Evolutionary conservation across 352 stramenopile species (phyloP), one percentile per base, ranked within the genome.

Genomic region (Pythium periplocum): DNA sequence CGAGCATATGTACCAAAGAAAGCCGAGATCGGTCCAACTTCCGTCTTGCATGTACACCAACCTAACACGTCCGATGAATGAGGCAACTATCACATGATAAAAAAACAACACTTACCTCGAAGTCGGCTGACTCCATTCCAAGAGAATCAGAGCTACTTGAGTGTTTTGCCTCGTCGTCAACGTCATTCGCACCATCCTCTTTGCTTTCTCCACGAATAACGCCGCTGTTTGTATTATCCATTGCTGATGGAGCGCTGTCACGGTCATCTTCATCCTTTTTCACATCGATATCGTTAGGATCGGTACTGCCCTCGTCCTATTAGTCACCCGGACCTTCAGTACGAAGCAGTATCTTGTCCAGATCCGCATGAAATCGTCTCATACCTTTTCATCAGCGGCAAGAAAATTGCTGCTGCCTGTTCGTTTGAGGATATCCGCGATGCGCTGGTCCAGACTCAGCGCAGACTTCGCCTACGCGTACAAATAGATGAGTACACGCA

Each of bases 361-460:
- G 0, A 26, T 26, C 17, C 17, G 17, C 17, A 26, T 26, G 17
- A 26, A 26, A 26, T 26, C 17, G 17, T 26, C 17, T 26, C 17
- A 26, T 26, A 26, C 17, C 17, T 26, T 26, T 26, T 26, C 17
- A 26, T 26, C 17, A 26, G 17, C 17, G 17, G 17, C 17, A 26
- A 26, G 17, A 3, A 70, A 51, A 32, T 68, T 57, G 4, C 75
- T 70, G 46, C 78, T 92, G 1, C 83, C 83, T 8, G 81, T 90
- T 6, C 83, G 78, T 51, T 90, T 82, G 26, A 94, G 59, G 44
- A 94, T 92, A 45, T 87, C 61, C 0, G 79, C 75, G 8, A 92
- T 68, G 6, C 83, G 78, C 47, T 92, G 81, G 68, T 94, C 73
- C 44, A 94, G 63, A 0, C 74, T 83, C 1, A 81, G 51, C 12